phyloP scores from a whole-genome alignment of 2,329 filamentous ascomycete species.

The Escovopsis weberi region DNA sequence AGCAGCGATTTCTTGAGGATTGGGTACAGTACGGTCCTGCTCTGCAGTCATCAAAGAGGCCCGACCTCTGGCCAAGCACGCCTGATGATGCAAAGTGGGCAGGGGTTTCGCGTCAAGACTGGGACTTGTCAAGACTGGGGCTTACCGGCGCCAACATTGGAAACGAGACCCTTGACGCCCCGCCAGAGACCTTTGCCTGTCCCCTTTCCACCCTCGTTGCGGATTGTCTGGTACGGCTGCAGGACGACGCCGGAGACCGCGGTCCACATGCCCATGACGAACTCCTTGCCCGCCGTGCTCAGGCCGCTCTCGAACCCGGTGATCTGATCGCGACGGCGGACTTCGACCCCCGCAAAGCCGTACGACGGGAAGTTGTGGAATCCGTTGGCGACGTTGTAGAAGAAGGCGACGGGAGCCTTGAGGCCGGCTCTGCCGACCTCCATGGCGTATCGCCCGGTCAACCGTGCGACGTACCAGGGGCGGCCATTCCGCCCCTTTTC shows the following conservation, averaged over 20 bases:
- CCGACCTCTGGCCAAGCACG: background rate
- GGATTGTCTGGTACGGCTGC: constrained; percentile 48
- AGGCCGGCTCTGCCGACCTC: constrained; percentile 46
- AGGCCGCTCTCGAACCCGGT: constrained; percentile 46
- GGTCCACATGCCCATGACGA: constrained; percentile 51
- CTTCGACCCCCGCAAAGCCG: constrained; percentile 43
- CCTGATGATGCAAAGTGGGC: background rate
- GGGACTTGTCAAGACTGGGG: background rate
- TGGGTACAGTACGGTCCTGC: background rate
- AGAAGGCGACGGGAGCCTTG: constrained; percentile 53
- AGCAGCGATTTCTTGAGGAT: background rate
- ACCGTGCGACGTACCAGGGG: constrained; percentile 14
- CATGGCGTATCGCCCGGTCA: constrained; percentile 40
- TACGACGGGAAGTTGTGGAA: constrained; percentile 61
- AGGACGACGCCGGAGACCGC: constrained; percentile 52
- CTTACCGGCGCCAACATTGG: constrained; percentile 25
- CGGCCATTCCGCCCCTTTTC: constrained; percentile 15
- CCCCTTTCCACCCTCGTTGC: constrained; percentile 46
- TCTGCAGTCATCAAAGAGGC: background rate
- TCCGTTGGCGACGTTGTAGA: constrained; percentile 52
- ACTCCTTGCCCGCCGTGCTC: constrained; percentile 49
- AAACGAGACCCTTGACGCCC: constrained; percentile 28
- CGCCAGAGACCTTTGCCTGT: constrained; percentile 42
- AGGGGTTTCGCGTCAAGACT: background rate
- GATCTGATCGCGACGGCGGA: constrained; percentile 50